A percentile compares a stretch with the other conserved stretches of the same genome.
These are phyloP conservation scores for Scenedesmus sp. DNA, from an alignment of 163 green algal species.

Conservation along the genomic window DNA sequence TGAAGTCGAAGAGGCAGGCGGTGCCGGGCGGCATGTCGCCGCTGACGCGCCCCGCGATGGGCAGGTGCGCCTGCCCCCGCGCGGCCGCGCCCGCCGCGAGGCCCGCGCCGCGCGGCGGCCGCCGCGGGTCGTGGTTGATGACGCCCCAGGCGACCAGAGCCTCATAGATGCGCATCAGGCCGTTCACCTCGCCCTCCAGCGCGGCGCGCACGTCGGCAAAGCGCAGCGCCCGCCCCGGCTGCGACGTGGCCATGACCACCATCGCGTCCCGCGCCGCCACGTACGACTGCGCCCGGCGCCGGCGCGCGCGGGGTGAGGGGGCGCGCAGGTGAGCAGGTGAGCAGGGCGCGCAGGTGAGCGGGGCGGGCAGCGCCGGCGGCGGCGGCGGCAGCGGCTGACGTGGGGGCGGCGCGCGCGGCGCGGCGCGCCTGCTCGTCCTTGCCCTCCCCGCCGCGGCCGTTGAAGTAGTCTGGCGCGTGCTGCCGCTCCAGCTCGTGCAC, in stretches of 20 bases:
- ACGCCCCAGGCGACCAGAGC: slow-evolving; percentile 71
- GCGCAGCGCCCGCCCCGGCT: slow-evolving; percentile 57
- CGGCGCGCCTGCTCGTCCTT: slow-evolving; percentile 11
- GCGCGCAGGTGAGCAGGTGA: too few relatives aligned
- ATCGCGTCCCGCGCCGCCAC: slow-evolving; percentile 76
- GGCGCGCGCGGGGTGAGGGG: background rate
- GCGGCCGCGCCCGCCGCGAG: background rate
- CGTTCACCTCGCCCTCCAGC: slow-evolving; percentile 69
- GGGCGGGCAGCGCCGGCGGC: background rate
- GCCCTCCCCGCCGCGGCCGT: slow-evolving; percentile 44
- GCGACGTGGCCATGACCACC: slow-evolving; percentile 70
- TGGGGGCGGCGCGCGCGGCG: background rate
- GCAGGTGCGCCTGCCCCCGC: too few relatives aligned
- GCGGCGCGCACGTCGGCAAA: slow-evolving; percentile 69
- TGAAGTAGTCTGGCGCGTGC: slow-evolving; percentile 84
- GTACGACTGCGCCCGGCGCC: slow-evolving; percentile 66
- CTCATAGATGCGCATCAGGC: slow-evolving; percentile 58
- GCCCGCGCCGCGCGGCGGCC: background rate
- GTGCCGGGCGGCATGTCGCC: slow-evolving; percentile 13
- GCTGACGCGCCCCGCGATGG: too few relatives aligned
- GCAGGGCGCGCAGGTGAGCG: background rate
- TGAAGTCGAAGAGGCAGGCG: slow-evolving; percentile 21
- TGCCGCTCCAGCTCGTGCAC: slow-evolving; percentile 81
- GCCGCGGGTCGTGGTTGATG: slow-evolving; percentile 74
- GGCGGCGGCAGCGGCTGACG: background rate